Evolutionary conservation across 2,329 filamentous ascomycete species (phyloP).

Genomic region (Gnomoniopsis smithogilvyi): DNA sequence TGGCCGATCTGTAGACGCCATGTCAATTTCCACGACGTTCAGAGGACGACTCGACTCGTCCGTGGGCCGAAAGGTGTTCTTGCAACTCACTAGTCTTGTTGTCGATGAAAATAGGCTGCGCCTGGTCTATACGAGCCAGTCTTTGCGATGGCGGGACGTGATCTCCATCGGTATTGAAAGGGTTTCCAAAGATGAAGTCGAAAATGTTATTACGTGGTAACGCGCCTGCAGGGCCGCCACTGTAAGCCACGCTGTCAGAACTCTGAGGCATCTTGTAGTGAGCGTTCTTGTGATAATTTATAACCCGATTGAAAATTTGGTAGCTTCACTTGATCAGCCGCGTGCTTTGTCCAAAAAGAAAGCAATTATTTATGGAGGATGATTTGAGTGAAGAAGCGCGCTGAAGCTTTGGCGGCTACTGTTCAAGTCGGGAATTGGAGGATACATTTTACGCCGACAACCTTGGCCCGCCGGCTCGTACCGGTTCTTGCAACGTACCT

Average conservation of each 20-base stretch:
- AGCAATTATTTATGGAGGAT: neutral
- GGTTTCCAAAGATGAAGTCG: constrained; percentile 35
- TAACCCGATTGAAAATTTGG: neutral
- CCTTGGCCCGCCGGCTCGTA: constrained; percentile 12
- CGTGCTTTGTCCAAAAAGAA: neutral
- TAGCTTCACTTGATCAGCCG: neutral
- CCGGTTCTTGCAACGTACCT: neutral
- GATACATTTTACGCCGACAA: neutral
- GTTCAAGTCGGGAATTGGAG: neutral
- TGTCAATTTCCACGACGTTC: constrained; percentile 3
- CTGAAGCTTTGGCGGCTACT: neutral
- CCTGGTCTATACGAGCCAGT: constrained; percentile 30
- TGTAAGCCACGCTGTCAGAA: constrained; percentile 18
- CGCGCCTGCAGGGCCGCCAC: constrained; percentile 21
- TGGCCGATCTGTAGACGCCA: constrained; percentile 28
- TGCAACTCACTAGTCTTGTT: constrained; percentile 33
- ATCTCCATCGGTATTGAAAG: constrained; percentile 30
- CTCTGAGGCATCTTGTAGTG: neutral
- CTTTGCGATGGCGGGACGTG: constrained; percentile 27
- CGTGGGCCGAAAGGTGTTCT: neutral
- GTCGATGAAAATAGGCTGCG: constrained; percentile 37
- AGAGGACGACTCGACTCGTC: neutral
- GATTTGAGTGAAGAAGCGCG: neutral
- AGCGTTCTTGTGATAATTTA: neutral
- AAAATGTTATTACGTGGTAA: constrained; percentile 30